Base-by-base conservation (phyloP, 2,329 filamentous ascomycete genomes). In the Apiospora koreana region DNA sequence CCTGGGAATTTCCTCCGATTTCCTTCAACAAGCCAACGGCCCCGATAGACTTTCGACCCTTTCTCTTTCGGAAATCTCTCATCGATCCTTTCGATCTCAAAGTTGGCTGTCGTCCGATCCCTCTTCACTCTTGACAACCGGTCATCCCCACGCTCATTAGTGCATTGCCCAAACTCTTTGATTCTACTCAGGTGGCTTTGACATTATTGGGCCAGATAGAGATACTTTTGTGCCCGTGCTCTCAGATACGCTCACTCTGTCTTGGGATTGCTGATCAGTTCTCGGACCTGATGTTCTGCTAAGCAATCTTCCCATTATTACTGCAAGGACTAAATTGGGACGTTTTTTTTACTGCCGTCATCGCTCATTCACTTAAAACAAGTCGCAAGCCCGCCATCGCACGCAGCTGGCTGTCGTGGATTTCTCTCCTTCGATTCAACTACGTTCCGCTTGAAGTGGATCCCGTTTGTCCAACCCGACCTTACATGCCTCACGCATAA, bases 381-480 rank as follows among this genome's bases (percentile, higher is more conserved):
- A 62, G 54, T 62, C 64, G 25, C 64, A 42, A 25, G n/a, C n/a
- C 41, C 25, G 38, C 28, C 45, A 10, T 48, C 18, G 18, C 66
- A 68, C 66, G 35, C 66, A 68, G 66, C 66, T 35, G 66, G 66
- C 66, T 68, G 66, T 68, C 35, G 43, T 48, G 35, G 28, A 23
- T 68, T 68, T 23, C 64, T 54, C 31, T 48, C 43, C 23, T 38
- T 68, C 66, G 23, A 3, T 23, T 62, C 45, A 43, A 28, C 9
- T 42, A 64, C 42, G 38, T 25, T 45, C 64, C 68, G 54, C 69
- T 68, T 69, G 54, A 69, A 70, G 70, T 71, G 68, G 70, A 70
- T 62, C 70, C 67, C 67, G 50, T 69, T 62, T 68, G 48, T 35
- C 31, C 68, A 12, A 66, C 58, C 64, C 67, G 38, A 38, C 62